A percentile compares a stretch with the other conserved stretches of the same genome.
Evolutionary conservation across 164 flowering plant species (phyloP).

Genomic region (Nymphaea thermarum): DNA sequence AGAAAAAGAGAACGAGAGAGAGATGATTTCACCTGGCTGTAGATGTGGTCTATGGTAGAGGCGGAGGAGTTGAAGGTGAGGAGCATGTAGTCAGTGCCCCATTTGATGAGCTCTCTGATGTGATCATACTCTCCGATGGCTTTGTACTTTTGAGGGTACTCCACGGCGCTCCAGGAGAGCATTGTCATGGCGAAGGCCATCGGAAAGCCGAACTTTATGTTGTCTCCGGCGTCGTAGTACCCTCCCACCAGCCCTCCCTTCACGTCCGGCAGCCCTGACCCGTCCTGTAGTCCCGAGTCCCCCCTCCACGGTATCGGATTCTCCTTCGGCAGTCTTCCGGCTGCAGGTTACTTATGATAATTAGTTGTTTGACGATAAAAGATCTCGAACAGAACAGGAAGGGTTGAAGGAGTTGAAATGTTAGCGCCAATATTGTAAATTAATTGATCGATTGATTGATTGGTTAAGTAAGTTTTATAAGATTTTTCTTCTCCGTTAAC

Average conservation of each 20-base stretch:
- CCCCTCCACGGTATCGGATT: constrained; percentile 53
- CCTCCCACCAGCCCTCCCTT: constrained; percentile 72
- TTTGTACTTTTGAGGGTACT: constrained; percentile 56
- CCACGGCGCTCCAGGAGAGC: constrained; percentile 84
- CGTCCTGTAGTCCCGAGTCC: constrained; percentile 63
- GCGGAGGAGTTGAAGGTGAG: constrained; percentile 64
- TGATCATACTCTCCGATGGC: constrained; percentile 52
- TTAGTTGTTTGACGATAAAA: too few relatives aligned
- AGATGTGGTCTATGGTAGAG: constrained; percentile 37
- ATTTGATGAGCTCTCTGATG: constrained; percentile 57
- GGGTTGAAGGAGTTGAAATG: too few relatives aligned
- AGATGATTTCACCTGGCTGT: constrained; percentile 32
- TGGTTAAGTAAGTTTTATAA: too few relatives aligned
- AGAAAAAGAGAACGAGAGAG: too few relatives aligned
- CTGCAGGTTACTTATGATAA: constrained; percentile 19
- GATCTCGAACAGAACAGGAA: too few relatives aligned
- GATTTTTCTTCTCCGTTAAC: too few relatives aligned
- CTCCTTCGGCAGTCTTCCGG: constrained; percentile 55
- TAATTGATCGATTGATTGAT: too few relatives aligned
- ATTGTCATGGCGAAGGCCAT: constrained; percentile 75
- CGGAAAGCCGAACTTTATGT: constrained; percentile 65
- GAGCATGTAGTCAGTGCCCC: constrained; percentile 91
- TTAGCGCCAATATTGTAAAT: too few relatives aligned
- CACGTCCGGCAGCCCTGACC: constrained; percentile 24
- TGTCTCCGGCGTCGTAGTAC: constrained; percentile 81